Conservation (phyloP, 2,329 filamentous ascomycete genomes). For the Fusarium sp. region DNA sequence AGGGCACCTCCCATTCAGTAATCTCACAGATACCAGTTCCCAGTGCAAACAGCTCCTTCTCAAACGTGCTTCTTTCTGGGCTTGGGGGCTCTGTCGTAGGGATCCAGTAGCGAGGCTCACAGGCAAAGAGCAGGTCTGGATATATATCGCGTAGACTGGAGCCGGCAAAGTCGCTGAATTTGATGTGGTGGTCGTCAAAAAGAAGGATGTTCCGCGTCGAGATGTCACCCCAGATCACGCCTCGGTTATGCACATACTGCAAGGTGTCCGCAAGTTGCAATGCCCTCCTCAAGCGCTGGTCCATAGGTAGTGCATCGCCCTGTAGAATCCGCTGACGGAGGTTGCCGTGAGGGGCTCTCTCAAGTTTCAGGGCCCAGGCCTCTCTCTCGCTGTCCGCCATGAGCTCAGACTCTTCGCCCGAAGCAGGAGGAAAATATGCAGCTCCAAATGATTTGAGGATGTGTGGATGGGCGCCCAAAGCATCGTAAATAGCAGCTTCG, state of each 20-base stretch:
- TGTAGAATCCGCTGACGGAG: not conserved
- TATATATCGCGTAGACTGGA: rapidly evolving
- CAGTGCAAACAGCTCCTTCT: not conserved
- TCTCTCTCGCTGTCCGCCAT: rapidly evolving
- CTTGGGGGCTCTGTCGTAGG: rapidly evolving
- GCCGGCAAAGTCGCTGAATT: rapidly evolving
- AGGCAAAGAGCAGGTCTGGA: not conserved
- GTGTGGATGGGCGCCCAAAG: rapidly evolving
- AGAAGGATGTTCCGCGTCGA: not conserved
- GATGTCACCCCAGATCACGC: not conserved
- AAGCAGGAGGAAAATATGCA: not conserved
- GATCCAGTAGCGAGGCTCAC: not conserved
- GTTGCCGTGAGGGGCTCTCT: not conserved
- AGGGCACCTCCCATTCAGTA: not conserved
- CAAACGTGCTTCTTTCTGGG: not conserved
- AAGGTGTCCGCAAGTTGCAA: not conserved
- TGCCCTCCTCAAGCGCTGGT: rapidly evolving
- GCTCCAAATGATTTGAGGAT: not conserved
- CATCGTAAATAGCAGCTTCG: not conserved
- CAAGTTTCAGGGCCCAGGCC: not conserved
- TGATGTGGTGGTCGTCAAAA: not conserved
- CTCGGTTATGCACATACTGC: not conserved
- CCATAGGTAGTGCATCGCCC: not conserved
- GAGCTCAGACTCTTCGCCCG: not conserved
- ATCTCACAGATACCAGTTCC: not conserved